A percentile compares a stretch with the other conserved stretches of the same genome.
These are phyloP conservation scores for Choricystis sp. DNA, from an alignment of 139 green algal genomes.

Conservation along the genomic window DNA sequence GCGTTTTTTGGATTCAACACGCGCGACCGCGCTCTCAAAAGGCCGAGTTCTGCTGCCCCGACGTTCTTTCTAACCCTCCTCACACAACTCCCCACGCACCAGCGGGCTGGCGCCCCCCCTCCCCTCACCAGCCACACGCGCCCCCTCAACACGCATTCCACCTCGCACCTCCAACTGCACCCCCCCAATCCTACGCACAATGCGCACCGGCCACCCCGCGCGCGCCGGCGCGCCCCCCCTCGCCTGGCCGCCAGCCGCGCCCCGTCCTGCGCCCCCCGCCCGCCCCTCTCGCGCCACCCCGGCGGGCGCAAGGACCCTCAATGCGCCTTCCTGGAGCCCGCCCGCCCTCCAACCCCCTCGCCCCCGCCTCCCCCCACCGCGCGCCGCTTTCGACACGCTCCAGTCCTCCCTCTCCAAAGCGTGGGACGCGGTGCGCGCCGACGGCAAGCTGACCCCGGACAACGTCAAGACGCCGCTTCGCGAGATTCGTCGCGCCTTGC, in stretches of 20 bases:
- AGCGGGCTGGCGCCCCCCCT: no score
- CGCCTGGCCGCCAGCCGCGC: no score
- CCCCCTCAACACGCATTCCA: no score
- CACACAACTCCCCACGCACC: no score
- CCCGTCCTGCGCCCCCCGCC: not conserved
- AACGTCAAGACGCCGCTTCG: slow-evolving; percentile 89
- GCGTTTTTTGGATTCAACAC: not conserved
- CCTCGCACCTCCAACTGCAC: not conserved
- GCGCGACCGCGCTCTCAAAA: no score
- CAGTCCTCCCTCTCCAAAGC: slow-evolving; percentile 54
- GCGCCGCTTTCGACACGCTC: slow-evolving; percentile 79
- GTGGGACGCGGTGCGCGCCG: slow-evolving; percentile 55
- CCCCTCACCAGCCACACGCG: no score
- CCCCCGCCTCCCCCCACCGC: not conserved
- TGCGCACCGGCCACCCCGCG: no score
- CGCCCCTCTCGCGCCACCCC: not conserved
- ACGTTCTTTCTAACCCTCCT: no score
- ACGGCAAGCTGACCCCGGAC: slow-evolving; percentile 71
- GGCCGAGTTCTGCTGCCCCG: no score
- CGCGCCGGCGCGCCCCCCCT: no score
- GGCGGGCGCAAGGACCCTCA: not conserved
- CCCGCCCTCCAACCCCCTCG: not conserved
- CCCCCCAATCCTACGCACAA: not conserved
- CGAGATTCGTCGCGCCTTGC: slow-evolving; percentile 82
- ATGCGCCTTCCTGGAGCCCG: not conserved